Evolutionary conservation across 495 filamentous ascomycete genomes (phyloP).

Genomic region (Umbilicaria muhlenbergii): DNA sequence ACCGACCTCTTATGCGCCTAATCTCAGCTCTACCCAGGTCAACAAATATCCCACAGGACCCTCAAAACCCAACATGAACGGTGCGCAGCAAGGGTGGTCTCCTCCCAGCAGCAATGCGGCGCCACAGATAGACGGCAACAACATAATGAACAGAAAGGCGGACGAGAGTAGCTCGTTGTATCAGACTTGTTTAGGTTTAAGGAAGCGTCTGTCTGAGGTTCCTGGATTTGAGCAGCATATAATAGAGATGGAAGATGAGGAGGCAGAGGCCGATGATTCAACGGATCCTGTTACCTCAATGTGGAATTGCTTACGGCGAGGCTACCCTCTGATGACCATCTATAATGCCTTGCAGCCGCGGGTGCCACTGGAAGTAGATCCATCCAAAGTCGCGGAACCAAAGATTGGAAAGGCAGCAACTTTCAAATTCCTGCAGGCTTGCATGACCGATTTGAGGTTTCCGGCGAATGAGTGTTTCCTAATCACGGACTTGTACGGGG

Average conservation of each 20-base stretch:
- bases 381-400: conserved; percentile 36
- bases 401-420: conserved; percentile 56
- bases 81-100: conserved; percentile 6
- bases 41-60: conserved; percentile 1
- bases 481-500: conserved; percentile 78
- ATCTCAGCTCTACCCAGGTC: conserved; percentile 1
- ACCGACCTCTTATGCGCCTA: conserved; percentile 5
- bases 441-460: conserved; percentile 55
- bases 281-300: conserved; percentile 77
- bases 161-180: conserved; percentile 80
- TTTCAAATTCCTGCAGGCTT: conserved; percentile 57
- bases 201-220: conserved; percentile 63
- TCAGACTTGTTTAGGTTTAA: conserved; percentile 79
- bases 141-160: conserved; percentile 89
- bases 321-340: conserved; percentile 71
- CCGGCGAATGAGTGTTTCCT: conserved; percentile 74
- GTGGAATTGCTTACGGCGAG: conserved; percentile 76
- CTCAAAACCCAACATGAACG: conserved; percentile 1
- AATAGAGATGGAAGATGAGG: conserved; percentile 44
- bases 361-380: conserved; percentile 47
- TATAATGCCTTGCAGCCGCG: conserved; percentile 69
- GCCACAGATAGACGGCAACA: conserved; percentile 35
- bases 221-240: conserved; percentile 66
- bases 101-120: conserved; percentile 7
- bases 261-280: conserved; percentile 37